Base-by-base conservation (phyloP, 805 yeast species). In the Wickerhamomyces hampshirensis region DNA sequence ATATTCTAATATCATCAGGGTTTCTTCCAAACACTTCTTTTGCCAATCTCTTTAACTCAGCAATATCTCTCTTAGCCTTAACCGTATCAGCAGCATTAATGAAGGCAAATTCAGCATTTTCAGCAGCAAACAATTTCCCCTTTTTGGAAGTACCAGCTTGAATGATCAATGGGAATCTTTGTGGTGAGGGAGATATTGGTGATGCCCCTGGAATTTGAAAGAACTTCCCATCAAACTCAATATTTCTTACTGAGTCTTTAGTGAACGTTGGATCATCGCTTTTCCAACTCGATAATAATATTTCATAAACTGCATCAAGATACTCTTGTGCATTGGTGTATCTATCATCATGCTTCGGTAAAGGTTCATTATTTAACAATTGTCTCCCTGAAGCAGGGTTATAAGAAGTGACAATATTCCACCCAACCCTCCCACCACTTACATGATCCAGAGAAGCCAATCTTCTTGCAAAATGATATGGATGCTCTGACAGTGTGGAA, bases 391-490 rank as follows among this genome's bases (percentile, higher is more conserved):
- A 71, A 46, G 66, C 56, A 30, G 66, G 69, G 31, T 64, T 52
- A 35, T 66, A 66, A 1, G 69, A 62, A 6, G 70, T 60, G 23
- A 68, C 73, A n/a, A 68, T 60, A 44, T 68, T 68, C 73, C 73
- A 68, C n/a, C 73, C 73, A 34, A 68, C 48, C 40, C 73, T 55
- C 4, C 73, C 73, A 7, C 53, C 52, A 6, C 67, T 58, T 27
- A 66, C 54, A 39, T 66, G 69, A 39, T 68, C 73, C 33, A 68
- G 50, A 1, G 73, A 36, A 26, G 45, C 43, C 5, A 47, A 26
- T 13, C 48, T 30, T 27, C 48, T 38, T 5, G 69, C 66, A 35
- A 68, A 58, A 38, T 60, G 65, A 31, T 57, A 62, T 0, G 73
- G 73, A 19, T 59, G 62, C 33, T 68, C 73, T 36, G 65, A 59